Base-by-base conservation (phyloP, 305 asterid species). In the Fraxinus sp. region DNA sequence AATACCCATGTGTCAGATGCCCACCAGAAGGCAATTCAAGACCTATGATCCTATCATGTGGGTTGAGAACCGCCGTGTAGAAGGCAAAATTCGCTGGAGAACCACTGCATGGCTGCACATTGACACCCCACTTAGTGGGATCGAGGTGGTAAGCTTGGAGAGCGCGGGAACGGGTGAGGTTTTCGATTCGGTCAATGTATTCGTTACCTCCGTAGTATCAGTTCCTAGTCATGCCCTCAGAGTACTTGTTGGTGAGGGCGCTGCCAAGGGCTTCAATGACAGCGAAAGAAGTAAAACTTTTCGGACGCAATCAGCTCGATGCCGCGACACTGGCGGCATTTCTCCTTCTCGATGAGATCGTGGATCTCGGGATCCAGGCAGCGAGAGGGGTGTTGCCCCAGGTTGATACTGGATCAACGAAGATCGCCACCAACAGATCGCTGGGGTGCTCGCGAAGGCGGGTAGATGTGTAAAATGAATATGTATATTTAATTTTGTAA, bases 221-320 rank as follows among this genome's bases (percentile, higher is more conserved):
- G 91, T 91, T 92, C 0, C 99, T 98, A 2, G 99, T 97, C 87
- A 94, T 92, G 75, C 99, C 99, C 84, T 95, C 99, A 68, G 98
- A 94, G 91, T 95, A 95, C 59, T 95, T 95, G 90, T 95, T 95
- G 82, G 99, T 95, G 81, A 95, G 91, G 8, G 98, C 86, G 86
- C 97, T 92, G 39, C 99, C 99, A 7, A 95, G 92, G 77, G 99
- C 99, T 79, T 95, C 97, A 37, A 95, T 94, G 7, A 95, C 99
- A 81, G 99, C 97, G 84, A 95, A 93, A 77, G 99, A 95, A 73
- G 99, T 95, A 97, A 95, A 95, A 70, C 28, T 95, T 95, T 75
- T 95, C 97, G 7, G 99, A 95, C 20, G 99, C 98, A 82, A 95
- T 95, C 57, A 95, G 97, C 87, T 95, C 99, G 87, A 95, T 94